These are phyloP conservation scores for Fraxinus anomala DNA, from an alignment of 257 asterid species.

Conservation along the genomic window DNA sequence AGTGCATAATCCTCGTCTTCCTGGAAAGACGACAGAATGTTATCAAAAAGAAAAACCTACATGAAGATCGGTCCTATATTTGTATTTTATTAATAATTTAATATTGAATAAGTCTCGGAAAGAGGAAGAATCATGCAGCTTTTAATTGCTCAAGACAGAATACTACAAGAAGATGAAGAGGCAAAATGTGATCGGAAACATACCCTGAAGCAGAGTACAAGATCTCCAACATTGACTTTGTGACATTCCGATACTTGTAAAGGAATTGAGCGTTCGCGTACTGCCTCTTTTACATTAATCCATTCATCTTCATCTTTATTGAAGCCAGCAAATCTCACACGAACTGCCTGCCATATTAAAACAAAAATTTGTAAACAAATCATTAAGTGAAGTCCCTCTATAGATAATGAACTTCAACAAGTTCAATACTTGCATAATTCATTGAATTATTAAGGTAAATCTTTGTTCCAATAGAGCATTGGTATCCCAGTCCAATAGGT, in stretches of 20 bases:
- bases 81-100: not conserved
- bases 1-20: constrained; percentile 57
- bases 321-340: constrained; percentile 84
- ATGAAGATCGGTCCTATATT: not conserved
- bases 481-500: not conserved
- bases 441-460: not conserved
- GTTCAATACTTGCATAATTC: not conserved
- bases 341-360: constrained; percentile 53
- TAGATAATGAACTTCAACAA: not conserved
- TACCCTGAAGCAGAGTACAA: constrained; percentile 87
- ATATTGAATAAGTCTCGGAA: not conserved
- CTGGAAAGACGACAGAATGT: constrained; percentile 37
- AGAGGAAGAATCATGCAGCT: not conserved
- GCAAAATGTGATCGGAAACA: constrained; percentile 6
- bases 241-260: constrained; percentile 71
- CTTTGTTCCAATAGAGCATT: not conserved
- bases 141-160: constrained; percentile 13
- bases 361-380: not conserved
- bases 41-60: not conserved
- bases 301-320: constrained; percentile 84
- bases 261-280: constrained; percentile 89
- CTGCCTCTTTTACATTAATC: constrained; percentile 60
- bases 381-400: not conserved
- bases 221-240: constrained; percentile 67
- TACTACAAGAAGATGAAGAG: not conserved